phyloP scores from a whole-genome alignment of 345 rosid genomes.

The Eucalyptus victrix region DNA sequence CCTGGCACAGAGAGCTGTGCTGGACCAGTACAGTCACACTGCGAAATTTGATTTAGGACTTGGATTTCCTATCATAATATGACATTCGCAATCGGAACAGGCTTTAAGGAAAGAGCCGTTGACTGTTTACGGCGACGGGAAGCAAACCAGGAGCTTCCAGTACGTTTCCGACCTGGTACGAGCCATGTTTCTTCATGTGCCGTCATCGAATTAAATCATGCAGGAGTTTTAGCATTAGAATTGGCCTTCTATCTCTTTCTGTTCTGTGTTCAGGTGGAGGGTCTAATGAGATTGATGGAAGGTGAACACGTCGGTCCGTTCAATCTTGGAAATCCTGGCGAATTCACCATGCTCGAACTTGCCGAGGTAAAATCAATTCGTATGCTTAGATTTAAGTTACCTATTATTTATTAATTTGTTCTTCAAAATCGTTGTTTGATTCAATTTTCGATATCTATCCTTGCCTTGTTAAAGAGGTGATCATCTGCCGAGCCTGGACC shows the following conservation, averaged over 20 bases:
- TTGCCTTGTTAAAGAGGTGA: not conserved
- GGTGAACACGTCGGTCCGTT: slow-evolving; percentile 95
- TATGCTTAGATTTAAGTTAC: not conserved
- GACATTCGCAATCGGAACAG: slow-evolving; percentile 4
- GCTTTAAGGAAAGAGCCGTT: slow-evolving; percentile 75
- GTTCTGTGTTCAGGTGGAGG: slow-evolving; percentile 51
- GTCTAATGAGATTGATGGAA: slow-evolving; percentile 92
- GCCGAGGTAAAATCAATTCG: slow-evolving; percentile 43
- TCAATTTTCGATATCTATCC: not conserved
- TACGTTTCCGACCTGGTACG: slow-evolving; percentile 80
- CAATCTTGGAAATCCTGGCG: slow-evolving; percentile 75
- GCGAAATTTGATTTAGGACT: not conserved
- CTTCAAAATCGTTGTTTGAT: not conserved
- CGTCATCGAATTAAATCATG: not conserved
- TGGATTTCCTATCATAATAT: not conserved
- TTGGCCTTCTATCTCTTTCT: not conserved
- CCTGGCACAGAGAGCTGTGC: not conserved
- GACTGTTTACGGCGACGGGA: slow-evolving; percentile 90
- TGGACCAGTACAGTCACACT: not conserved
- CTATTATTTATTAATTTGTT: not conserved
- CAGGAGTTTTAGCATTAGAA: not conserved
- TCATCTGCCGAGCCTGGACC: not conserved
- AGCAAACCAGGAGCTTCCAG: slow-evolving; percentile 87
- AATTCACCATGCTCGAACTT: slow-evolving; percentile 88
- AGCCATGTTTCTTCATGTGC: not conserved